Percentiles rank a stretch among this genome's conserved stretches.
Conservation (phyloP, 148 eudicot genomes). For the Rheum nobile region DNA sequence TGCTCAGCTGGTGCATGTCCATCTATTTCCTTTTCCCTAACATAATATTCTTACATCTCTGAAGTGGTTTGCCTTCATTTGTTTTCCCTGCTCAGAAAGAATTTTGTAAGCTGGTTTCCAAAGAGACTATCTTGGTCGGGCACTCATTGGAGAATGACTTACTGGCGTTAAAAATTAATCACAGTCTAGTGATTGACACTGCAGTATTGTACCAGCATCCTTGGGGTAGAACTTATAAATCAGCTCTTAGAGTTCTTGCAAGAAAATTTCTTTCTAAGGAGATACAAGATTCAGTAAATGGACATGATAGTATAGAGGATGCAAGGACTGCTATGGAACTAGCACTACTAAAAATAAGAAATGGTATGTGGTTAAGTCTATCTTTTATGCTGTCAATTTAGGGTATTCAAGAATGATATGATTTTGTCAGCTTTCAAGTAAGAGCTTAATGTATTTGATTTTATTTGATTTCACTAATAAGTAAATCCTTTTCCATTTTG, state of each 20-base stretch:
- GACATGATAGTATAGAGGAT: constrained; percentile 96
- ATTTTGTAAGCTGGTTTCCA: constrained; percentile 60
- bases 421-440: neutral
- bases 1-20: neutral
- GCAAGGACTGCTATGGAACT: constrained; percentile 85
- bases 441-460: neutral
- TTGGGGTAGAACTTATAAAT: constrained; percentile 69
- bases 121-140: constrained; percentile 80
- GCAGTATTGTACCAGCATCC: constrained; percentile 80
- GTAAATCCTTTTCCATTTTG: too few relatives aligned
- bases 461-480: neutral
- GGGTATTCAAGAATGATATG: neutral
- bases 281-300: constrained; percentile 79
- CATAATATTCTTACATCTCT: neutral
- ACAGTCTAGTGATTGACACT: constrained; percentile 75
- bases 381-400: neutral
- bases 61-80: neutral
- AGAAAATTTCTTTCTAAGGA: constrained; percentile 68
- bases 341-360: constrained; percentile 62
- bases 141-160: constrained; percentile 94
- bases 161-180: constrained; percentile 67
- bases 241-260: constrained; percentile 77
- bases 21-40: neutral
- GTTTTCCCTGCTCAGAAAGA: constrained; percentile 40
- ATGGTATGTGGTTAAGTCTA: constrained; percentile 18